These are phyloP conservation scores for Setaria viridis DNA, from an alignment of 202 grass and related monocot genomes.

Conservation along the genomic window DNA sequence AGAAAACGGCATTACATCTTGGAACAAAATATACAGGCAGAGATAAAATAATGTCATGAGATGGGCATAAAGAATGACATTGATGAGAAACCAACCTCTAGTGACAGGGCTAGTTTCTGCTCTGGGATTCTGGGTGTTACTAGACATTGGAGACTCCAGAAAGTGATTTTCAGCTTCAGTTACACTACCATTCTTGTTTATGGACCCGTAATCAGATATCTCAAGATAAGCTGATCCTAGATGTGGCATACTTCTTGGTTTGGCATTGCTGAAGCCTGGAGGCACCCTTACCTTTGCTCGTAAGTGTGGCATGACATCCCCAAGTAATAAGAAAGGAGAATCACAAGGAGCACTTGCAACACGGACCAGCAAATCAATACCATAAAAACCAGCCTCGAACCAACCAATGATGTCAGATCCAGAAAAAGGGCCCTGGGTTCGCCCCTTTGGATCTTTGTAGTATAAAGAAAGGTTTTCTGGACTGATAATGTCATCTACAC, in stretches of 20 bases:
- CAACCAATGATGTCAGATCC: conserved; percentile 94
- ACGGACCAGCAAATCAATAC: conserved; percentile 84
- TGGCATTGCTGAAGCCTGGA: conserved; percentile 72
- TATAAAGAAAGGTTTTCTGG: conserved; percentile 85
- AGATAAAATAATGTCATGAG: conserved; percentile 10
- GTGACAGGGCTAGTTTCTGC: conserved; percentile 43
- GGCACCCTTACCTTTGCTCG: conserved; percentile 73
- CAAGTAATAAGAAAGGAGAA: conserved; percentile 85
- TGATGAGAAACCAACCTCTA: conserved; percentile 68
- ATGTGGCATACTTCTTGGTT: conserved; percentile 43
- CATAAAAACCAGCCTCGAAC: conserved; percentile 93
- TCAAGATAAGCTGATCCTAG: conserved; percentile 47
- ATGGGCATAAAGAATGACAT: conserved; percentile 15
- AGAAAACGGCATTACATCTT: conserved; percentile 19
- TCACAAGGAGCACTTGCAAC: conserved; percentile 63
- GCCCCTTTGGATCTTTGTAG: conserved; percentile 93
- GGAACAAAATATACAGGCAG: conserved; percentile 22
- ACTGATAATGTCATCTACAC: conserved; percentile 46
- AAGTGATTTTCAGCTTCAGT: conserved; percentile 66
- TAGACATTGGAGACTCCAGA: conserved; percentile 70
- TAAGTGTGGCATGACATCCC: conserved; percentile 97
- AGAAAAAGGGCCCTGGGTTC: conserved; percentile 87
- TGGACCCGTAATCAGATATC: conserved; percentile 37
- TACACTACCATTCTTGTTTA: conserved; percentile 44
- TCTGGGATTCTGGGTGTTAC: conserved; percentile 48